Conservation (phyloP, 2,329 filamentous ascomycete genomes). For the Tolypocladium paradoxum region DNA sequence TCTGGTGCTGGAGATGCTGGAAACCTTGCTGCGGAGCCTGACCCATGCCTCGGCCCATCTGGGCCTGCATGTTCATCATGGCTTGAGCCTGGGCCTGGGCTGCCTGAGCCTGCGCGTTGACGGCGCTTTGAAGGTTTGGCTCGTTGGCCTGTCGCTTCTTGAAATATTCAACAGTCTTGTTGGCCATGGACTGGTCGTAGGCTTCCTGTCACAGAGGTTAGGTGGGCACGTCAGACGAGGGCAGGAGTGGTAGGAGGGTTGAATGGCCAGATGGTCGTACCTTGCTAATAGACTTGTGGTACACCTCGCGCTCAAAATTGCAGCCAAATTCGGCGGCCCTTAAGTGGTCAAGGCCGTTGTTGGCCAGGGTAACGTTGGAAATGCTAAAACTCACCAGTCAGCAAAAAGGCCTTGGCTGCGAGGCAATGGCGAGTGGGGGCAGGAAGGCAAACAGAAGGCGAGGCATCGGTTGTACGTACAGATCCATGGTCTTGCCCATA, state of each 20-base stretch:
- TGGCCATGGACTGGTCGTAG: slow-evolving; percentile 38
- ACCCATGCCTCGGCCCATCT: slow-evolving; percentile 40
- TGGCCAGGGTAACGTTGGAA: slow-evolving; percentile 37
- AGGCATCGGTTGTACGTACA: slow-evolving; percentile 22
- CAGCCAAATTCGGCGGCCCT: slow-evolving; percentile 32
- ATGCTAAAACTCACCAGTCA: slow-evolving; percentile 26
- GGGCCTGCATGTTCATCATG: slow-evolving; percentile 42
- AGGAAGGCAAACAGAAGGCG: neutral
- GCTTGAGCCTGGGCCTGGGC: slow-evolving; percentile 30
- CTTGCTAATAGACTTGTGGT: slow-evolving; percentile 34
- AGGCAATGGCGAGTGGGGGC: neutral
- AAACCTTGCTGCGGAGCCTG: slow-evolving; percentile 43
- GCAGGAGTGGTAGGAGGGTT: neutral
- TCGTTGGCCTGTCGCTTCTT: slow-evolving; percentile 40
- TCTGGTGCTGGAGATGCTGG: slow-evolving; percentile 46
- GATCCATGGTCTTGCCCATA: slow-evolving; percentile 29
- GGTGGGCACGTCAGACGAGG: neutral
- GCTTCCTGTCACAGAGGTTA: slow-evolving; percentile 25
- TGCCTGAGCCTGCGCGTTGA: slow-evolving; percentile 33
- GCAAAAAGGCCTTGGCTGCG: neutral
- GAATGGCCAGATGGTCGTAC: slow-evolving; percentile 21
- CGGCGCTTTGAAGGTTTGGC: slow-evolving; percentile 35
- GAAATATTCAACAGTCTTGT: slow-evolving; percentile 37
- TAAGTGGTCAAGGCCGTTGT: slow-evolving; percentile 27
- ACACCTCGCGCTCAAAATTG: slow-evolving; percentile 37